Base-by-base conservation (phyloP, 257 asterid species). In the Lycium ferocissimum region DNA sequence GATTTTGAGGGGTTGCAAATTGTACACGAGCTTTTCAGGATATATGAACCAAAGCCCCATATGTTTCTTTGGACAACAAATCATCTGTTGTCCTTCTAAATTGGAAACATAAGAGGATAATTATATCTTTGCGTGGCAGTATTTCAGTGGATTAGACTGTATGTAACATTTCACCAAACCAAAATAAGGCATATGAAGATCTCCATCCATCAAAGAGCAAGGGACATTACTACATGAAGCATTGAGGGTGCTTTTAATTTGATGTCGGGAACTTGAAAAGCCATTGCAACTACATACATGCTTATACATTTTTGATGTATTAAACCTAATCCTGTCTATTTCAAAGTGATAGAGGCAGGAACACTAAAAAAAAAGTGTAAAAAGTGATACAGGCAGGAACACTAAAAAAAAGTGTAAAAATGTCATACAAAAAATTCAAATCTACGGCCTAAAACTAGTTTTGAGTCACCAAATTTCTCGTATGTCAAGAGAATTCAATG, bases 191-290 rank as follows among this genome's bases (percentile, higher is more conserved):
- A 67, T 67, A 67, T 37, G 76, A 35, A 14, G 9, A 67, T 67
- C 0, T 14, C 18, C 7, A 35, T 37, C 76, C 49, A 67, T 67
- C 76, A 35, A 67, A 67, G 40, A 35, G 20, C 45, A 15, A 66
- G 8, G 20, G 73, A 66, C 73, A 66, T 33, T 13, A 40, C 45
- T 40, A 40, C 4, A 40, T 40, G 45, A 26, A 22, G 71, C 71
- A 65, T 63, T 65, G 71, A 66, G 43, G 45, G 45, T 66, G 49
- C 76, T 67, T 67, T 67, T 37, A 35, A 67, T 67, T 67, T 14
- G 76, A 67, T 67, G 76, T 67, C 76, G 76, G 76, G n/a, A 67
- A 7, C 76, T 67, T 67, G 76, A 67, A 67, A 67, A 37, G 20
- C 76, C 76, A 35, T 67, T 67, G 76, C 76, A 67, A 67, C 76